Percentiles rank a stretch among this genome's conserved stretches.
phyloP scores from a whole-genome alignment of 371 early-diverging fungal genomes.

The Syncephalastrum racemosum region DNA sequence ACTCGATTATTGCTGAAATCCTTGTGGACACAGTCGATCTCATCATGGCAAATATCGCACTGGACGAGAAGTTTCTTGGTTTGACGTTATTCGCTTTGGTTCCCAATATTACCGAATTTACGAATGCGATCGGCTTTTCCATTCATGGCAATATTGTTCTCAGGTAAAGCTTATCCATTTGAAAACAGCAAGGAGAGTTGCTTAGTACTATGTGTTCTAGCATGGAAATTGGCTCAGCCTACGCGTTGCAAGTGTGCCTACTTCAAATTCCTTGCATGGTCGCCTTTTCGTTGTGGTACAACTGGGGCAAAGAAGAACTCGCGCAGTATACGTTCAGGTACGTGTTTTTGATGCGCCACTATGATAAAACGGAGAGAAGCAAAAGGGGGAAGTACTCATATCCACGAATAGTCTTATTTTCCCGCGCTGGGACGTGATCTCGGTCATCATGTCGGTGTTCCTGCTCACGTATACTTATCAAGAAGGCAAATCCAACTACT shows the following conservation, averaged over 20 bases:
- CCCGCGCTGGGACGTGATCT: slow-evolving; percentile 89
- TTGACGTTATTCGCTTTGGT: slow-evolving; percentile 93
- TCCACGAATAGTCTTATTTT: slow-evolving; percentile 75
- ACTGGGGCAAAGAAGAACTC: slow-evolving; percentile 44
- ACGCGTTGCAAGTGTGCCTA: slow-evolving; percentile 94
- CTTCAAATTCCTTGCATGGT: slow-evolving; percentile 94
- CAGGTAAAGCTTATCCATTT: slow-evolving; percentile 31
- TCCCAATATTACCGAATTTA: slow-evolving; percentile 96
- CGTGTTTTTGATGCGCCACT: slow-evolving; percentile 2
- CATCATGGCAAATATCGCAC: slow-evolving; percentile 59
- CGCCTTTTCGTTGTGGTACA: slow-evolving; percentile 76
- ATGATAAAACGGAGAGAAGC: not conserved
- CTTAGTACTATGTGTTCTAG: slow-evolving; percentile 20
- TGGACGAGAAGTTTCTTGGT: slow-evolving; percentile 89
- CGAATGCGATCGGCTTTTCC: slow-evolving; percentile 96
- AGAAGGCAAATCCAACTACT: slow-evolving; percentile 95
- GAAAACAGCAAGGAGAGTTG: not conserved
- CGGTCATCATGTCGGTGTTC: slow-evolving; percentile 90
- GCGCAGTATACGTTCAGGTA: slow-evolving; percentile 47
- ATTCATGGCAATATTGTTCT: slow-evolving; percentile 90
- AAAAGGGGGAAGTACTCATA: not conserved
- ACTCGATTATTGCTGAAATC: slow-evolving; percentile 86
- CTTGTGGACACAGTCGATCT: slow-evolving; percentile 77
- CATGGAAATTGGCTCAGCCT: slow-evolving; percentile 96
- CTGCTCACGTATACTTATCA: slow-evolving; percentile 87